Evolutionary conservation across 768 basidiomycete species (phyloP), one percentile per base, ranked within the genome.

Genomic region (Xerocomellus dryophilus): DNA sequence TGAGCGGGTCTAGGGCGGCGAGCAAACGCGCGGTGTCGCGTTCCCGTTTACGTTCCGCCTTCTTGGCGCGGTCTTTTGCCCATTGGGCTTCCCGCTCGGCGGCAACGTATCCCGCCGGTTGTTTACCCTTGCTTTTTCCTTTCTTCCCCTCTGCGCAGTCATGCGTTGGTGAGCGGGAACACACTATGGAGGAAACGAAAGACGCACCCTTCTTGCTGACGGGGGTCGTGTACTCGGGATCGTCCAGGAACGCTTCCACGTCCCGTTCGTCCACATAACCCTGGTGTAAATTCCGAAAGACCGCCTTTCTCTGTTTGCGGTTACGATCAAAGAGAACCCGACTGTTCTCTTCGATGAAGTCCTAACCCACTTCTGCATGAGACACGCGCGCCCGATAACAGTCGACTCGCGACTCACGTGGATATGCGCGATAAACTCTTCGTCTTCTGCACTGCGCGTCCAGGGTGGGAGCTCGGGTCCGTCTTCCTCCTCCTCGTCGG

Each of bases 61-160:
- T 98, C 74, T 85, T 88, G 47, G 76, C 72, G 2, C 93, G 90
- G 65, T 98, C 95, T 43, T 80, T 79, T 42, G 83, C 81, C 93
- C 93, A 97, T 54, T 83, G 85, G 0, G 72, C 79, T 48, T 75
- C 77, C 8, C 97, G 76, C 7, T 84, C 78, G 2, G 73, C 61
- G 0, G 89, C 81, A 11, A 88, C 61, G 43, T 74, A 6, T 2
- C 41, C 46, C 27, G n/a, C 31, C 3, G 10, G n/a, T n/a, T n/a
- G n/a, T n/a, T n/a, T n/a, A n/a, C n/a, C 2, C 15, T 57, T 61
- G 0, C 23, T 48, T 29, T 68, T 64, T 36, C 43, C 61, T 9
- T 68, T 56, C 54, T 76, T 79, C 65, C 63, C 73, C 75, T 57
- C 17, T 29, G 51, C 3, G 31, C 8, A 27, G 23, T n/a, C n/a